Base-by-base conservation (phyloP, 768 basidiomycete genomes). In the Candolleomyces efflorescens region DNA sequence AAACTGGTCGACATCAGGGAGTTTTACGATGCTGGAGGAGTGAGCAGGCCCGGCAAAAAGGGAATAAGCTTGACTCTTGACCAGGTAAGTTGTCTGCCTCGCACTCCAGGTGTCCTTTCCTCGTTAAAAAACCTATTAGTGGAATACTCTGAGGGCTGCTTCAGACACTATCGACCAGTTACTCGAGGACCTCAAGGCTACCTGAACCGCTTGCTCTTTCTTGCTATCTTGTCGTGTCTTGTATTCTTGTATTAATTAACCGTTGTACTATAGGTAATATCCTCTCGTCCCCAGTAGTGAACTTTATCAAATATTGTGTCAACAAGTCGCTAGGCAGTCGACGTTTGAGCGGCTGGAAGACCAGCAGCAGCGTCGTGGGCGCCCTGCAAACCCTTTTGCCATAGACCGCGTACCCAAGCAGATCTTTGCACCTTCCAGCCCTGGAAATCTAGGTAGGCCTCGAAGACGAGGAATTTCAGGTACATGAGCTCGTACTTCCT, bases 1-100 rank as follows among this genome's bases (percentile, higher is more conserved):
- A 65, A 78, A 3, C 72, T 83, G 44, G 67, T 92, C 23, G 88
- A 92, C 64, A 89, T 92, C 54, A 82, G 90, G 41, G 89, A 92
- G 67, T 92, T 79, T 63, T 93, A 88, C 53, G 67, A 71, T 20
- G 73, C 64, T 43, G 75, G 71, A 6, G 71, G 80, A 1, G 83
- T 85, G 5, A 78, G 82, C 61, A 90, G 87, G 60, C 90, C 91
- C 0, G 89, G 89, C 0, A 92, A 90, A 70, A 93, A 92, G 64
- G 91, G 90, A 9, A 88, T 92, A 53, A 80, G 86, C 0, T 74
- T 93, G 24, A 68, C 73, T 13, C 48, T 73, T 2, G 89, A 91
- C 18, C 89, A 90, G 78, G 87, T 87, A 60, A 47, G 73, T 65
- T 5, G 5, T 15, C 9, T 32, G 23, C 50, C 47, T 37, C 15